These are phyloP conservation scores for Paramyrothecium sp. DNA, from an alignment of 2,329 filamentous ascomycete genomes.

Conservation along the genomic window DNA sequence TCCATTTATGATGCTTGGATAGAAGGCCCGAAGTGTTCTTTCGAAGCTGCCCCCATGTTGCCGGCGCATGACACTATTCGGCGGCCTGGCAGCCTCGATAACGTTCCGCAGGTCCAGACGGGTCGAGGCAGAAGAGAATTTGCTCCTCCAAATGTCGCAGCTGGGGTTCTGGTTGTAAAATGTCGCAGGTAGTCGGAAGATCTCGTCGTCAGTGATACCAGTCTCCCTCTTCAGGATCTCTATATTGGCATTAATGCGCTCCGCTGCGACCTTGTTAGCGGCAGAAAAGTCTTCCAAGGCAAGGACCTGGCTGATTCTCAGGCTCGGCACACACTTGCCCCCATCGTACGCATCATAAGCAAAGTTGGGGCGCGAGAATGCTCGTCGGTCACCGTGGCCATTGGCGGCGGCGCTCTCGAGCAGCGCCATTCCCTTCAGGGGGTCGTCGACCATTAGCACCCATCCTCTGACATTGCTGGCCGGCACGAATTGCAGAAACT, in stretches of 20 bases:
- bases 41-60: neutral
- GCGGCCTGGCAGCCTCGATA: neutral
- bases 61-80: neutral
- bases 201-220: slow-evolving; percentile 17
- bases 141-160: neutral
- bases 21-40: slow-evolving; percentile 3
- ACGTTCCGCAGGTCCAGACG: neutral
- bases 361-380: slow-evolving; percentile 13
- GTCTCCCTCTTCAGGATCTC: slow-evolving; percentile 19
- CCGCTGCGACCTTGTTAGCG: slow-evolving; percentile 8
- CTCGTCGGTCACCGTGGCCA: slow-evolving; percentile 13
- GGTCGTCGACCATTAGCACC: slow-evolving; percentile 19
- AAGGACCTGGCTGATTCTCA: slow-evolving; percentile 15
- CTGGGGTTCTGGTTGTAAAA: slow-evolving; percentile 8
- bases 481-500: slow-evolving; percentile 27
- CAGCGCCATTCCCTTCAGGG: slow-evolving; percentile 13
- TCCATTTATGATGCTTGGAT: slow-evolving; percentile 17
- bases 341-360: neutral
- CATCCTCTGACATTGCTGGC: slow-evolving; percentile 19
- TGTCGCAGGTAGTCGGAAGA: slow-evolving; percentile 15
- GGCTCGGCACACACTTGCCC: slow-evolving; percentile 7
- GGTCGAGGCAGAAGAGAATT: neutral
- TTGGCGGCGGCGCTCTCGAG: slow-evolving; percentile 11
- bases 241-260: slow-evolving; percentile 18
- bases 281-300: slow-evolving; percentile 5